Percentiles rank a stretch among this genome's conserved stretches.
Conservation (phyloP, 768 basidiomycete species). For the Agrocybe praecox region DNA sequence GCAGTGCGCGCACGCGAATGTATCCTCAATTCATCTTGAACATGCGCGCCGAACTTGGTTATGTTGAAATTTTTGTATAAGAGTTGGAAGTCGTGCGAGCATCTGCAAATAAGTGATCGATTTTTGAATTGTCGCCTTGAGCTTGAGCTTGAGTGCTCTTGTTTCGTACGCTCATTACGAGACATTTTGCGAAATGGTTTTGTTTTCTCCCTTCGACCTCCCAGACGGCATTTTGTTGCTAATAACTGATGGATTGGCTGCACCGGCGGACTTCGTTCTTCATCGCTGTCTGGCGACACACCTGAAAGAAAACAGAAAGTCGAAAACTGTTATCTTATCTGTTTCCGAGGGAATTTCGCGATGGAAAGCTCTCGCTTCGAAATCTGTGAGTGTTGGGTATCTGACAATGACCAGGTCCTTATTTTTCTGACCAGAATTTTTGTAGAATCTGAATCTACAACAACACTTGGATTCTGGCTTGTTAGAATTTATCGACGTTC, state of each 20-base stretch:
- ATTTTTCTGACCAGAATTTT: neutral
- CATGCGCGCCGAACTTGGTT: neutral
- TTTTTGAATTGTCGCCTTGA: too few relatives aligned
- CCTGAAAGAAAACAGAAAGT: constrained; percentile 44
- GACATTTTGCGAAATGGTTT: constrained; percentile 4
- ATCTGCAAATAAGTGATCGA: too few relatives aligned
- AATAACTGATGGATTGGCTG: constrained; percentile 69
- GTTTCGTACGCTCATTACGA: neutral
- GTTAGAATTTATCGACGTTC: constrained; percentile 58
- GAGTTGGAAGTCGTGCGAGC: too few relatives aligned
- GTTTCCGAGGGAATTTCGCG: constrained; percentile 55
- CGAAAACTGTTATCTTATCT: constrained; percentile 53
- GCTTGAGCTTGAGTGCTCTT: neutral
- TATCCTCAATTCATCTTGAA: neutral
- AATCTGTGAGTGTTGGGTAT: constrained; percentile 50
- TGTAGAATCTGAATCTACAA: constrained; percentile 42
- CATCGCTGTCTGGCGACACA: constrained; percentile 54
- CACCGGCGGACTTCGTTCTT: constrained; percentile 76
- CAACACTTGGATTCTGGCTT: constrained; percentile 36
- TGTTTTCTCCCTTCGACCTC: constrained; percentile 58
- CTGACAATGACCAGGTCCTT: neutral
- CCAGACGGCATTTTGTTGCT: constrained; percentile 56
- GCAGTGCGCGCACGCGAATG: neutral
- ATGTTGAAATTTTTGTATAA: too few relatives aligned
- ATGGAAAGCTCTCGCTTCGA: constrained; percentile 67